Percentiles rank a stretch among this genome's conserved stretches.
Evolutionary conservation across 1,284 basidiomycete genomes (phyloP).

Genomic region (Pseudozyma tsukubaensis): DNA sequence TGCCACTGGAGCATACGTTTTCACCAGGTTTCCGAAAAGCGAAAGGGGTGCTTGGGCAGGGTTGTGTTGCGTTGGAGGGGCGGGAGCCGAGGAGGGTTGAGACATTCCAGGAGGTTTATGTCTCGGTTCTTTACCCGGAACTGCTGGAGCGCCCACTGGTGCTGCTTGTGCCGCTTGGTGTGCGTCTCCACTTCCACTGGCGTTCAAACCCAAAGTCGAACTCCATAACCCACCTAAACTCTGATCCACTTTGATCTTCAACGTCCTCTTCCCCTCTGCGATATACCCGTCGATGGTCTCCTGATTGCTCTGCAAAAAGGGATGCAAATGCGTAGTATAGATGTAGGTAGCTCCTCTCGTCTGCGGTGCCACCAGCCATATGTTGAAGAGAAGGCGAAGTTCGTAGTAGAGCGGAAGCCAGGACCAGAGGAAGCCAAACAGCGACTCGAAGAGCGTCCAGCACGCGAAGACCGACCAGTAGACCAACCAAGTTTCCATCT

Average conservation of each 20-base stretch:
- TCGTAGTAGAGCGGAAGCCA: slow-evolving; percentile 64
- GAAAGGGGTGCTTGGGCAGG: slow-evolving; percentile 32
- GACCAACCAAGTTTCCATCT: slow-evolving; percentile 63
- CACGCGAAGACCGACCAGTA: slow-evolving; percentile 63
- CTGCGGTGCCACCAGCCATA: slow-evolving; percentile 65
- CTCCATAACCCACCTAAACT: slow-evolving; percentile 24
- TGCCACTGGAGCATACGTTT: slow-evolving; percentile 39
- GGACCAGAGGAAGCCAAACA: slow-evolving; percentile 59
- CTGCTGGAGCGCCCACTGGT: background rate
- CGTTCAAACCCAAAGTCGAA: slow-evolving; percentile 6
- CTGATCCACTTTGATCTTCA: slow-evolving; percentile 9
- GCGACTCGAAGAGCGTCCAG: slow-evolving; percentile 51
- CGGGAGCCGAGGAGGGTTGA: background rate
- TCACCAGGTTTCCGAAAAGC: slow-evolving; percentile 38
- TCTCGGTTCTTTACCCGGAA: slow-evolving; percentile 16
- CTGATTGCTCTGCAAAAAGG: slow-evolving; percentile 82
- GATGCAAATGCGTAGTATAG: slow-evolving; percentile 80
- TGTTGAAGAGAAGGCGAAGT: slow-evolving; percentile 55
- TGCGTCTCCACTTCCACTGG: background rate
- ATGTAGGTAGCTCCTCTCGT: slow-evolving; percentile 79
- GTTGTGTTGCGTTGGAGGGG: slow-evolving; percentile 43
- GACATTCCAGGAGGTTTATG: slow-evolving; percentile 20
- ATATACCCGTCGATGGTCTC: slow-evolving; percentile 81
- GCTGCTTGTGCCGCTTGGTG: background rate
- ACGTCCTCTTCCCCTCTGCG: slow-evolving; percentile 67